Evolutionary conservation across 1,284 basidiomycete genomes (phyloP), one percentile per base, ranked within the genome.

Genomic region (Fomitopsis pinicola): DNA sequence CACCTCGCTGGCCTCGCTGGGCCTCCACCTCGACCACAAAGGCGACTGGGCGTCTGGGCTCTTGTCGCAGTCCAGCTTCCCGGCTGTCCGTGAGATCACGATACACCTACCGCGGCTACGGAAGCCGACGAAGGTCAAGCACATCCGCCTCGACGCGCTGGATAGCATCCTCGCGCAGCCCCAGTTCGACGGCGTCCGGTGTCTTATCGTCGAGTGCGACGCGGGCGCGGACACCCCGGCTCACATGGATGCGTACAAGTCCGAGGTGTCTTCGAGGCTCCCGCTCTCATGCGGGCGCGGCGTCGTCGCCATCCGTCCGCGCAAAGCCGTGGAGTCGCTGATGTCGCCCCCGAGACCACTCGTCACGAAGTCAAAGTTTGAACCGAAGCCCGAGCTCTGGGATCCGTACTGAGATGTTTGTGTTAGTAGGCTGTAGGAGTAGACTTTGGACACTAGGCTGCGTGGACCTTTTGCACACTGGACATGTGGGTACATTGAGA

Each of bases 131-230:
- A 53, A 61, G 17, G 12, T 61, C 14, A 53, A 57, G 42, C 55
- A 61, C 19, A 35, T 28, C 30, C 55, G 45, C 35, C 53, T 55
- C 46, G 35, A 44, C 45, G 26, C 26, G 26, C 40, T 61, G 19
- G 59, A 61, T 40, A 26, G 28, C 22, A 36, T 45, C 33, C 50
- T 61, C 12, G 35, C 55, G 17, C 48, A 36, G 17, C 46, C 55
- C n/a, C 59, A 61, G 45, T 61, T 61, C 42, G 42, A 2, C 17
- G 48, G 28, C 5, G 35, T 61, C 42, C 28, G 33, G 10, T 5
- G 33, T 17, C 26, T 61, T 28, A 46, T 54, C 33, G 48, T 61
- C 52, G 52, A 59, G 44, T 55, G 40, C 26, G 52, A 54, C 14
- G 36, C 19, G 28, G 40, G 59, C 28, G 22, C 22, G 26, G 59